A percentile compares a stretch with the other conserved stretches of the same genome.
These are phyloP conservation scores for Aspergillus conjunctus DNA, from an alignment of 495 filamentous ascomycete species.

Conservation along the genomic window DNA sequence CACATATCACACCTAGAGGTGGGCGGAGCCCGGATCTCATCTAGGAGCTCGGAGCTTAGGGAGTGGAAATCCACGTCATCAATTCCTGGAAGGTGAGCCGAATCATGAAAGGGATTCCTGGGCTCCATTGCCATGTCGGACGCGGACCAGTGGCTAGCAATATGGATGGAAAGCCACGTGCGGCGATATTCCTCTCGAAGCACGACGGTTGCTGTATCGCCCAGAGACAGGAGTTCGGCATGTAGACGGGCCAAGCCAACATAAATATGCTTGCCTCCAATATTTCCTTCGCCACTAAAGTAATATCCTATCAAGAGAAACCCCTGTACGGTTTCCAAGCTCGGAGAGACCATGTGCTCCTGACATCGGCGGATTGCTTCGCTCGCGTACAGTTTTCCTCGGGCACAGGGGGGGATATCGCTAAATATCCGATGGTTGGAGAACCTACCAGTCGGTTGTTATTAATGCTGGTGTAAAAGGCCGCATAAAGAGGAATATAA, in stretches of 20 bases:
- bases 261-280: slow-evolving; percentile 28
- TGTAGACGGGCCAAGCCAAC: slow-evolving; percentile 29
- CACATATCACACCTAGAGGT: slow-evolving; percentile 25
- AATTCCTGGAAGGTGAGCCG: slow-evolving; percentile 17
- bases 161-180: slow-evolving; percentile 25
- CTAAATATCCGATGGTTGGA: slow-evolving; percentile 21
- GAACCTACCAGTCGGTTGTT: slow-evolving; percentile 17
- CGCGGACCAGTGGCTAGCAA: slow-evolving; percentile 29
- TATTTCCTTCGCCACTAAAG: slow-evolving; percentile 26
- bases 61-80: slow-evolving; percentile 28
- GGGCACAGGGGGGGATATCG: slow-evolving; percentile 18
- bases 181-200: slow-evolving; percentile 25
- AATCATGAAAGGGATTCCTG: not conserved
- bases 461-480: not conserved
- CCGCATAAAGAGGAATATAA: too few species aligned
- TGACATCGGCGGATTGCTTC: slow-evolving; percentile 20
- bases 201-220: slow-evolving; percentile 5
- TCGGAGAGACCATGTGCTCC: slow-evolving; percentile 17
- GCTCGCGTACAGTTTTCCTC: slow-evolving; percentile 20
- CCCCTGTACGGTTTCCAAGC: slow-evolving; percentile 27
- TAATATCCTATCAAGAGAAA: slow-evolving; percentile 27
- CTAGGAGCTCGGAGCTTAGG: slow-evolving; percentile 7
- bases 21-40: not conserved
- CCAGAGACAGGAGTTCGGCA: slow-evolving; percentile 21
- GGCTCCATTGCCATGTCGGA: slow-evolving; percentile 28